Base-by-base conservation (phyloP, 257 asterid species). In the Solanum sejunctum region DNA sequence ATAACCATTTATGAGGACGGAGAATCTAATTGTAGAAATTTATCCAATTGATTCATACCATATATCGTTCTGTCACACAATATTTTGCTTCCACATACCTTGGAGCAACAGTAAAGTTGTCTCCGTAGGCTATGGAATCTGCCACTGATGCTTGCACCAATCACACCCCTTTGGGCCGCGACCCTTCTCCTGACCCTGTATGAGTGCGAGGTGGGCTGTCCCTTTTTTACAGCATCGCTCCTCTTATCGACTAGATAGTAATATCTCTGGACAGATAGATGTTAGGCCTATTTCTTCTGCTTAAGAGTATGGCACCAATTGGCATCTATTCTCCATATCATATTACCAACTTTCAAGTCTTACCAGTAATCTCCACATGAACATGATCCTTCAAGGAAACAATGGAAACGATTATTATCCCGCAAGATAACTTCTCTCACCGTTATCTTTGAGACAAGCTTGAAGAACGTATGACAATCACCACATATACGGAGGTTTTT, bases 401-500 rank as follows among this genome's bases (percentile, higher is more conserved):
- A 81, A 88, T 90, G 91, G 80, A 90, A 90, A 70, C 91, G 91
- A 58, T 88, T 90, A 47, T 85, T 90, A 79, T 90, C 92, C 54
- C 92, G 85, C 54, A 90, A 85, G 43, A 82, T 80, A 39, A 90
- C 87, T 70, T 88, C 92, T 80, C 89, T 85, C 67, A 85, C 87
- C 0, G 88, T 83, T 79, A 87, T 85, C 86, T 85, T 87, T n/a
- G 91, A 87, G 28, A 87, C 61, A 70, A 88, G 87, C 85, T 90
- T 90, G 82, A 90, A 83, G 79, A 84, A 80, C 16, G 85, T 18
- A 58, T 90, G 92, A 64, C 92, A 90, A 69, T 90, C 92, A 63
- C 91, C 92, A 81, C 92, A 90, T 13, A 90, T 88, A 63, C 92
- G 92, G 8, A 90, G 89, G 11, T 90, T 90, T 21, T 90, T 90